phyloP scores from a whole-genome alignment of 805 yeast species.

The Suhomyces prunicola region DNA sequence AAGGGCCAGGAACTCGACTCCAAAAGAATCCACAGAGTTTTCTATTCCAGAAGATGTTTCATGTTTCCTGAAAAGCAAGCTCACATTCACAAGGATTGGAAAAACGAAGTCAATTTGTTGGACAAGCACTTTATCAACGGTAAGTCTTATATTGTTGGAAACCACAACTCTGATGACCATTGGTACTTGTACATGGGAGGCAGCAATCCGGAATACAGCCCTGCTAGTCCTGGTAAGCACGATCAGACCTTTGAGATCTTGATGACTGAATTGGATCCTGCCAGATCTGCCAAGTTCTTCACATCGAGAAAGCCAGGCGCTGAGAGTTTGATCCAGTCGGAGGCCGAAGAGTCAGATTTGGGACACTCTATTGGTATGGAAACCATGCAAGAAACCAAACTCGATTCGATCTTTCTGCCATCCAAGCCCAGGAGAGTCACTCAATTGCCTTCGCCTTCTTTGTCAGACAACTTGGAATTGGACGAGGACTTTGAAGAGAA shows the following conservation, averaged over 20 bases:
- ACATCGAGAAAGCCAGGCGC: constrained; percentile 48
- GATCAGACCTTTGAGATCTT: constrained; percentile 85
- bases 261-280: constrained; percentile 78
- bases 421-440: constrained; percentile 5
- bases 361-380: constrained; percentile 80
- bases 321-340: constrained; percentile 35
- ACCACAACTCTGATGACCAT: constrained; percentile 70
- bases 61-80: constrained; percentile 88
- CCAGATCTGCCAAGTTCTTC: constrained; percentile 55
- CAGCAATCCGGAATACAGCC: constrained; percentile 5
- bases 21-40: constrained; percentile 57
- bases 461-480: constrained; percentile 22
- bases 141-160: constrained; percentile 71
- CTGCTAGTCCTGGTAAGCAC: constrained; percentile 4
- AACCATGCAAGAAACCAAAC: constrained; percentile 60
- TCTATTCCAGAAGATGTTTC: constrained; percentile 87
- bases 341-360: constrained; percentile 54
- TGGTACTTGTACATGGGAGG: constrained; percentile 86
- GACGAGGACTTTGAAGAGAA: constrained; percentile 13
- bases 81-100: constrained; percentile 82
- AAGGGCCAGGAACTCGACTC: constrained; percentile 19
- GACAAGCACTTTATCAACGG: constrained; percentile 63
- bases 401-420: constrained; percentile 47
- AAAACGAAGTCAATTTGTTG: constrained; percentile 68
- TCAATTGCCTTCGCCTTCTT: constrained; percentile 36